phyloP scores from a whole-genome alignment of 495 filamentous ascomycete genomes.

The Darksidea phi region DNA sequence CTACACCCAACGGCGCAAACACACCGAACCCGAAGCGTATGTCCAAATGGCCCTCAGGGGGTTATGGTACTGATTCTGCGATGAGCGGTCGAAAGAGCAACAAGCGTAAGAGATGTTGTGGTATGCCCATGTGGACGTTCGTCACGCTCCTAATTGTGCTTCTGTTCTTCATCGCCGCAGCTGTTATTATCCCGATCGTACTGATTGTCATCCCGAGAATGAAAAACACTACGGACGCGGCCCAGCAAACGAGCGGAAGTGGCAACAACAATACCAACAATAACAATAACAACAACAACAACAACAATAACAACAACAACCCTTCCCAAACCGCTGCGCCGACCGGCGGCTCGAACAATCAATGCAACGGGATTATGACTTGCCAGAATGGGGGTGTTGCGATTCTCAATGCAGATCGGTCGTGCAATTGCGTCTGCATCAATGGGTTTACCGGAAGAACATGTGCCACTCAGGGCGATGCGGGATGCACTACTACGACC shows the following conservation, averaged over 20 bases:
- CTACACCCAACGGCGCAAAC: slow-evolving; percentile 46
- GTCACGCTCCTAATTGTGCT: slow-evolving; percentile 65
- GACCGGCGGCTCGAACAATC: slow-evolving; percentile 13
- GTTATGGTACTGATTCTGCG: slow-evolving; percentile 1
- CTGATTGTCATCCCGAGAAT: slow-evolving; percentile 69
- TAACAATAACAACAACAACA: slow-evolving; percentile 13
- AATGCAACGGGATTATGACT: slow-evolving; percentile 43
- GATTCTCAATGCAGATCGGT: slow-evolving; percentile 55
- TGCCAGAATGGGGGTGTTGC: slow-evolving; percentile 83
- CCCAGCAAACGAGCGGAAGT: slow-evolving; percentile 35
- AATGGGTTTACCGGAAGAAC: slow-evolving; percentile 80
- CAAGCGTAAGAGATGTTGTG: slow-evolving; percentile 60
- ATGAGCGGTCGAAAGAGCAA: slow-evolving; percentile 19
- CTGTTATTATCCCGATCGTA: slow-evolving; percentile 81
- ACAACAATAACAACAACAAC: slow-evolving; percentile 21
- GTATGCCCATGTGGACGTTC: slow-evolving; percentile 79
- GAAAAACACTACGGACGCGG: slow-evolving; percentile 41
- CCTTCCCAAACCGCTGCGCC: slow-evolving; percentile 1
- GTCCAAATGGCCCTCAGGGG: slow-evolving; percentile 38
- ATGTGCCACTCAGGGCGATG: slow-evolving; percentile 61
- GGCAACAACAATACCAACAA: slow-evolving; percentile 13
- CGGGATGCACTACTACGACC: slow-evolving; percentile 69
- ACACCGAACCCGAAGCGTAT: slow-evolving; percentile 37
- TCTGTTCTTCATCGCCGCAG: slow-evolving; percentile 76
- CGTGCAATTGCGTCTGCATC: slow-evolving; percentile 82